Base-by-base conservation (phyloP, 2,329 filamentous ascomycete genomes). In the Niveomyces coronatus region DNA sequence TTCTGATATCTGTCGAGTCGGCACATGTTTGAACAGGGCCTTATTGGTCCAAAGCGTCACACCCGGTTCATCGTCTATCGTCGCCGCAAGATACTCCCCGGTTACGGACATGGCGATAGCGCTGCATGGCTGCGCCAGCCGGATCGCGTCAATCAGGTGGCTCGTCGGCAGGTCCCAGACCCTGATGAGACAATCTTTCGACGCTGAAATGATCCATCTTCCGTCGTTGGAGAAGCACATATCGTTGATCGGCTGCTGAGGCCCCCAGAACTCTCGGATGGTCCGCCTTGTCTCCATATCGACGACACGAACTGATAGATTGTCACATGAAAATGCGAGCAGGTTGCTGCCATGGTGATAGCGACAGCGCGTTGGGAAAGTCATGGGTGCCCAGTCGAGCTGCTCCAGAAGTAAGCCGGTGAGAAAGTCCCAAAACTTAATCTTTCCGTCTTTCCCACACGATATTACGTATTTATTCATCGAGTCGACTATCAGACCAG, bases 361-460 rank as follows among this genome's bases (percentile, higher is more conserved):
- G 41, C 80, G 79, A 49, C 89, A 79, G 13, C 74, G 78, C 1
- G 77, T 84, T 37, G 94, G 79, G 31, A 79, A 74, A 4, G 79
- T 79, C 71, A 84, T 85, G 5, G 60, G 58, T 31, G 81, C 76
- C 82, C 87, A 94, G 56, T 88, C 79, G 36, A 96, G 76, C 53
- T 95, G 79, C 45, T 89, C 74, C 9, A 84, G 55, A 3, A 96
- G 69, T 31, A 76, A 73, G 7, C 89, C 91, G 0, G 83, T 85
- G n/a, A 78, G 61, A 46, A 98, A 94, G 47, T 94, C 85, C 93
- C 93, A 98, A 56, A 98, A 96, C 65, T 95, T 96, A 50, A 96
- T 72, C 58, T 82, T 94, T 22, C 91, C 91, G 57, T 98, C 91
- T 11, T 87, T 63, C 2, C 85, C 82, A 55, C 87, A 94, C 44